Base-by-base conservation (phyloP, 805 yeast species). In the Saturnispora quitensis region DNA sequence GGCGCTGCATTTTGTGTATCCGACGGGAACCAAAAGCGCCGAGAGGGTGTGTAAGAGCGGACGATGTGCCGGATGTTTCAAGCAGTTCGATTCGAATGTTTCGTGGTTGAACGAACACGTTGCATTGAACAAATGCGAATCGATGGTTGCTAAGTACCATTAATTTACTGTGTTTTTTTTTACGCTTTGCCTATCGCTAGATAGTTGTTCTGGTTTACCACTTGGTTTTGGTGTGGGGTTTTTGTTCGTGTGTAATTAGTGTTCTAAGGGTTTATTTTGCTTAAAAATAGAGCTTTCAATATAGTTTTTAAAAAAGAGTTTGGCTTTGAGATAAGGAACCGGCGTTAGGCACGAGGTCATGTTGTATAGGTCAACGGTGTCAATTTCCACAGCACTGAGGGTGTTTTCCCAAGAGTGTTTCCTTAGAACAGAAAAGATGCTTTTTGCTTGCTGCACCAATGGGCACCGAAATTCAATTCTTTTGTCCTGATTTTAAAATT, bases 1-100 rank as follows among this genome's bases (percentile, higher is more conserved):
- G 58, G 73, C 81, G 8, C 65, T 79, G 51, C 84, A 78, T 61
- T 78, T 78, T 60, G 72, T 72, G 44, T 78, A 78, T 56, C 84
- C 84, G 35, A 70, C 76, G 38, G 83, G 82, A 4, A 75, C 78
- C 13, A 72, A 72, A 55, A 71, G 77, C 4, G 70, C 69, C 52
- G 74, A 73, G 46, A 61, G 83, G 47, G 59, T 66, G 18, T 62
- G 61, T 48, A 64, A 73, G 12, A 62, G 73, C 5, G 83, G 83
- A 12, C 64, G 73, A 43, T 78, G 83, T 62, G 75, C 79, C 22
- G 77, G 78, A 66, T 78, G 83, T 62, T 78, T 76, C 25, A 71
- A 72, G 53, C 69, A 64, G 60, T 78, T 76, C 56, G 66, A 69
- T 7, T 74, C 71, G 53, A 76, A 77, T 48, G 71, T 71, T 53